Evolutionary conservation across 2,329 filamentous ascomycete genomes (phyloP).

Genomic region (Niveomyces coronatus): DNA sequence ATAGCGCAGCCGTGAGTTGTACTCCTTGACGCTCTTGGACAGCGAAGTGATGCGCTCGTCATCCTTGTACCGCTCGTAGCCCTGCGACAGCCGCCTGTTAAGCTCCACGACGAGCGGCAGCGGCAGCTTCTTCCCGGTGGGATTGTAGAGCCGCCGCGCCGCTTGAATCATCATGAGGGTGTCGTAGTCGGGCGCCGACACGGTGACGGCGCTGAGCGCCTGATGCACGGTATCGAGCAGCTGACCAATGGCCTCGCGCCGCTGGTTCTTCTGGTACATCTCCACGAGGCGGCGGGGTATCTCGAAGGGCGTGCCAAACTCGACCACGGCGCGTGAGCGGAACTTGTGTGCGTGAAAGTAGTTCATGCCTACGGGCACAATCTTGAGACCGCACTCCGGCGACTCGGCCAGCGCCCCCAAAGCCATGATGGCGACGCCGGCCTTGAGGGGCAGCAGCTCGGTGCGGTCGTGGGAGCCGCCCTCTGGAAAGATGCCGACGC

Average conservation of each 20-base stretch:
- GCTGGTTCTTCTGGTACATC: constrained; percentile 72
- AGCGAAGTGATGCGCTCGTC: constrained; percentile 73
- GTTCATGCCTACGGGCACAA: constrained; percentile 97
- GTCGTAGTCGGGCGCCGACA: constrained; percentile 88
- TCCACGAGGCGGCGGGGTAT: constrained; percentile 73
- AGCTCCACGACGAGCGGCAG: constrained; percentile 89
- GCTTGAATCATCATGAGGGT: constrained; percentile 96
- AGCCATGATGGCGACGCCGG: constrained; percentile 96
- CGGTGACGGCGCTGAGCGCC: constrained; percentile 76
- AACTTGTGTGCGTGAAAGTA: constrained; percentile 99
- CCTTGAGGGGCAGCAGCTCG: constrained; percentile 84
- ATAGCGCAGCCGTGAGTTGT: constrained; percentile 78
- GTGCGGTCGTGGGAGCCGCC: constrained; percentile 93
- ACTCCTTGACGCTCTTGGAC: constrained; percentile 65
- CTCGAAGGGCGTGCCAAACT: constrained; percentile 85
- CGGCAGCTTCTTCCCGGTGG: constrained; percentile 85
- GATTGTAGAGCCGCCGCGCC: constrained; percentile 84
- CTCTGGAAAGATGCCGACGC: constrained; percentile 94
- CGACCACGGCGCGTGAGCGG: constrained; percentile 86
- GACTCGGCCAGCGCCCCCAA: constrained; percentile 78
- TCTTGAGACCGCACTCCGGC: constrained; percentile 80
- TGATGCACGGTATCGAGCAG: constrained; percentile 82
- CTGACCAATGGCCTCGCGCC: constrained; percentile 76
- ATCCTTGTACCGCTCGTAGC: constrained; percentile 86
- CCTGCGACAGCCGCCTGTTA: constrained; percentile 80